Base-by-base conservation (phyloP, 805 yeast species). In the Cyberlindnera veronae region DNA sequence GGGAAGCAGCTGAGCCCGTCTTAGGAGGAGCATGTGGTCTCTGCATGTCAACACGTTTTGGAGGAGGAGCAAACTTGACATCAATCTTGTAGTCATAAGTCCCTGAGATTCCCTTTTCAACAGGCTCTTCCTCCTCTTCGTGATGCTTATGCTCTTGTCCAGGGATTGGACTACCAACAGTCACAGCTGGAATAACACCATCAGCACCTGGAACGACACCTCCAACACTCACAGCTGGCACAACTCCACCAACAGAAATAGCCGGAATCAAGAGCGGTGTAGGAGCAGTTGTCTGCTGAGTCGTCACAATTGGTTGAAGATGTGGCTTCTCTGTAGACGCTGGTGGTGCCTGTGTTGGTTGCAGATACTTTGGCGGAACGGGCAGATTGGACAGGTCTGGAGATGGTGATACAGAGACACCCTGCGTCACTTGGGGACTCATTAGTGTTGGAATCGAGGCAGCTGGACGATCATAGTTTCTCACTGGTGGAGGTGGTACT, bases 31-130 rank as follows among this genome's bases (percentile, higher is more conserved):
- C 12, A 14, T 29, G 31, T 11, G n/a, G 14, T 14, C 14, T 32
- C 5, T 18, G 6, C 31, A 32, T 6, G 23, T 47, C 51, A 10
- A 21, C 39, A 14, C 57, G 66, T n/a, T 42, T 51, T 39, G 67
- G 67, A 8, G 68, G 68, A 8, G 68, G 65, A 17, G 60, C 61
- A 51, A 60, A 48, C 20, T 46, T 49, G 11, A 51, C 53, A 26
- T 50, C 53, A 11, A 68, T 65, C 11, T 62, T 46, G 39, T 68
- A 56, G 23, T 59, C 51, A 41, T 63, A 63, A 6, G 44, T 16
- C 0, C 71, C 71, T 4, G 70, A 54, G 30, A 69, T 56, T 13
- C 61, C 55, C n/a, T 45, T 51, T 3, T 39, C 34, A 14, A 42
- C 41, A 10, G 44, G 47, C n/a, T 38, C 43, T 26, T 48, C 50